Evolutionary conservation across 202 grass and related monocot species (phyloP).

Genomic region (Eragrostis tef): DNA sequence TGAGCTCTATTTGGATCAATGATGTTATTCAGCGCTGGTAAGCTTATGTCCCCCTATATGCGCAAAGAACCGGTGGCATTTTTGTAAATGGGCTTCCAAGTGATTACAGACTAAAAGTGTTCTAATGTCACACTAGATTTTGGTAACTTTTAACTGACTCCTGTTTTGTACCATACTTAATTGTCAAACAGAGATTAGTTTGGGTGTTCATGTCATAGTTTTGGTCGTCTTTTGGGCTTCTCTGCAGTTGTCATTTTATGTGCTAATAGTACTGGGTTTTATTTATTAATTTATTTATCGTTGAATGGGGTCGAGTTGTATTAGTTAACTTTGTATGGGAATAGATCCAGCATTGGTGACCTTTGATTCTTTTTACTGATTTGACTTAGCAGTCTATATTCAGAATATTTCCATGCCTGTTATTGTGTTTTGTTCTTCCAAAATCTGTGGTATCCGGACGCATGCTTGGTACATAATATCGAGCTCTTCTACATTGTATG

Average conservation of each 20-base stretch:
- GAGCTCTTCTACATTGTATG: neutral
- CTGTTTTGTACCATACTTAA: slow-evolving; percentile 73
- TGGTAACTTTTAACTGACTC: slow-evolving; percentile 61
- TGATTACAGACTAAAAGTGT: slow-evolving; percentile 58
- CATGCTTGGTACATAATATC: neutral
- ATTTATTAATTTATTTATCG: slow-evolving; percentile 46
- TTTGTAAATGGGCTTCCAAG: slow-evolving; percentile 56
- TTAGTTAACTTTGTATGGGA: slow-evolving; percentile 5
- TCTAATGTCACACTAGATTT: slow-evolving; percentile 65
- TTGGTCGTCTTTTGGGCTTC: slow-evolving; percentile 28
- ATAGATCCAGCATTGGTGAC: slow-evolving; percentile 37
- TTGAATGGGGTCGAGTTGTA: slow-evolving; percentile 46
- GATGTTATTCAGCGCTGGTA: slow-evolving; percentile 22
- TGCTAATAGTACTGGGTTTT: slow-evolving; percentile 41
- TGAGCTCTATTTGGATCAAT: slow-evolving; percentile 46
- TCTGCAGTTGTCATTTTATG: slow-evolving; percentile 27
- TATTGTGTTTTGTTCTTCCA: neutral
- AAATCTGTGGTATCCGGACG: neutral
- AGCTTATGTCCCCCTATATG: slow-evolving; percentile 35
- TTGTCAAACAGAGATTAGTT: slow-evolving; percentile 53
- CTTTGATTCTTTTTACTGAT: slow-evolving; percentile 26
- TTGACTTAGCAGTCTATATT: neutral
- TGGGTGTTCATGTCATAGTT: slow-evolving; percentile 47
- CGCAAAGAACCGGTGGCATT: slow-evolving; percentile 47
- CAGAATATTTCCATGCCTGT: neutral